Conservation (phyloP, 495 filamentous ascomycete species). For the Chaetomidium leptoderma region DNA sequence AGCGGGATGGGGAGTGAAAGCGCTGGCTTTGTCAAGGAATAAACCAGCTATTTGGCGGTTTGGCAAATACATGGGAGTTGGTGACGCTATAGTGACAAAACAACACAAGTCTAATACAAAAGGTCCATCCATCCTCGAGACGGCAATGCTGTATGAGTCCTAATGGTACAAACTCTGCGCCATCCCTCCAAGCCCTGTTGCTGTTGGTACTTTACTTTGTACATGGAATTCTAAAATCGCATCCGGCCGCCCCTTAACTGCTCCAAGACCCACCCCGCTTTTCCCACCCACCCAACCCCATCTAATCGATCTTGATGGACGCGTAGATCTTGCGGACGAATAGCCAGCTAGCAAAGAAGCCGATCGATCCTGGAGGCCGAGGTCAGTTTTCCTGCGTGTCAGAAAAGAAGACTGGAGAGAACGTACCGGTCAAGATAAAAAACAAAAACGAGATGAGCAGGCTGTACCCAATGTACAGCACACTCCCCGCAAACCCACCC, state of each 20-base stretch:
- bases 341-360: constrained; percentile 89
- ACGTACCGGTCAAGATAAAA: constrained; percentile 87
- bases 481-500: constrained; percentile 74
- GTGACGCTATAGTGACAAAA: too few species aligned
- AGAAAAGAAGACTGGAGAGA: not conserved
- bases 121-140: too few species aligned
- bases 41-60: too few species aligned
- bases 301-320: constrained; percentile 90
- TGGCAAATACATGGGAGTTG: too few species aligned
- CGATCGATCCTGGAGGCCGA: constrained; percentile 65
- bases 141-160: too few species aligned
- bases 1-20: too few species aligned
- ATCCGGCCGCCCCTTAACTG: not conserved
- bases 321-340: constrained; percentile 91
- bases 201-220: not conserved
- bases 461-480: constrained; percentile 92
- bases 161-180: not conserved
- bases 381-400: not conserved
- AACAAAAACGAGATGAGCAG: constrained; percentile 83
- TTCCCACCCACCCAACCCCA: not conserved
- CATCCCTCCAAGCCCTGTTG: not conserved
- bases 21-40: too few species aligned
- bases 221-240: constrained; percentile 1
- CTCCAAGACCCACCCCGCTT: not conserved
- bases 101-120: too few species aligned